Base-by-base conservation (phyloP, 768 basidiomycete genomes). In the Astraeus odoratus region DNA sequence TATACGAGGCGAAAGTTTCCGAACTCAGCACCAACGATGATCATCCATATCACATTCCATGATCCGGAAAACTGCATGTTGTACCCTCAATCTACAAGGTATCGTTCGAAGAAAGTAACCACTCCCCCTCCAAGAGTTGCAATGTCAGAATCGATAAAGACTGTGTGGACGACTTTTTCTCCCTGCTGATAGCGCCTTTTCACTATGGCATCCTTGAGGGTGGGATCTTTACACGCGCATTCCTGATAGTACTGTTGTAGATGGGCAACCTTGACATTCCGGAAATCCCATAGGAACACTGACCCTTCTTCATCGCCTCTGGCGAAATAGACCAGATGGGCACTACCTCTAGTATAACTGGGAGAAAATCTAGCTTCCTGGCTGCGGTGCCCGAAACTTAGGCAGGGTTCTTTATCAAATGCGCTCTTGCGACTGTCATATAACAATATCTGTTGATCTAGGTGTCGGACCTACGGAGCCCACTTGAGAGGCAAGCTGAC, bases 211-310 rank as follows among this genome's bases (percentile, higher is more conserved):
- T 56, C 54, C 71, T 76, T 59, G 24, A 47, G 47, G 48, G 35
- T 49, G 39, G 52, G 33, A 40, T 37, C 37, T 59, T 57, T 43
- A 56, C 58, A 36, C 34, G 47, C 49, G 26, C 46, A 42, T 34
- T 9, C 19, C 26, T 34, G 43, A 36, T n/a, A 47, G 39, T 47
- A 63, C 43, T 64, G 3, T 12, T 10, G 30, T n/a, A 31, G n/a
- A n/a, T 31, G 10, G 5, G n/a, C 30, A 12, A 72, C 76, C 67
- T 70, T 70, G 12, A 47, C 51, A 41, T 74, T 73, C 24, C 77
- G 67, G 58, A 67, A 73, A 54, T 78, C 78, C 73, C 75, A 76
- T 23, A 75, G 52, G 10, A 67, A 54, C 23, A 76, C 64, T 23
- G 50, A 51, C 15, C 72, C 70, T 50, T 77, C 75, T 26, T 61